Evolutionary conservation across 768 basidiomycete species (phyloP).

Genomic region (Mycena rebaudengoi): DNA sequence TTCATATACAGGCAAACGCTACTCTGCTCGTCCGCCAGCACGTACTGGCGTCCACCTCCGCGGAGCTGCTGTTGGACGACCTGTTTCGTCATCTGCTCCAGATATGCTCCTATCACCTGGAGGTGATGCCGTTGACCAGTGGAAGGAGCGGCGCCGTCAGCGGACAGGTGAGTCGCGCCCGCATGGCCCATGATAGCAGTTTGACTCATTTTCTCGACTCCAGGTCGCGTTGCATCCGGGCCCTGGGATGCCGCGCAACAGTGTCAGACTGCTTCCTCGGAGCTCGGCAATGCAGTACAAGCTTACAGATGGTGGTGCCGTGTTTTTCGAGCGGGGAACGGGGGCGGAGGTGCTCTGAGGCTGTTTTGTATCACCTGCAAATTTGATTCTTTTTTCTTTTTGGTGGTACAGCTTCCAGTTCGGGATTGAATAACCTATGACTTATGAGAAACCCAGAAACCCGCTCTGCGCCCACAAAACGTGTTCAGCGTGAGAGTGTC

Average conservation of each 20-base stretch:
- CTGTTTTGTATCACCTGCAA: too few relatives aligned
- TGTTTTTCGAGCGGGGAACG: conserved; percentile 80
- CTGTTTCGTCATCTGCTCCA: conserved; percentile 68
- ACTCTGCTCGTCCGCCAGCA: conserved; percentile 75
- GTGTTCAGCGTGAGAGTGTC: too few relatives aligned
- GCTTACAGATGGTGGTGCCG: conserved; percentile 68
- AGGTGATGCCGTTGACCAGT: conserved; percentile 75
- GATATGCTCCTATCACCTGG: conserved; percentile 73
- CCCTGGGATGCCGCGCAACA: conserved; percentile 43
- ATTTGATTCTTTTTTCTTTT: too few relatives aligned
- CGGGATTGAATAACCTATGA: too few relatives aligned
- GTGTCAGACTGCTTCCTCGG: conserved; percentile 56
- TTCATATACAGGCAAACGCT: conserved; percentile 51
- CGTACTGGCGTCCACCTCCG: conserved; percentile 50
- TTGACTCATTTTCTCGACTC: background rate
- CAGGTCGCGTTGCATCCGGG: conserved; percentile 74
- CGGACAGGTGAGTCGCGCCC: conserved; percentile 65
- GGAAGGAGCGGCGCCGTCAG: conserved; percentile 82
- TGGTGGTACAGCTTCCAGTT: too few relatives aligned
- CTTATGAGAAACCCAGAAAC: too few relatives aligned
- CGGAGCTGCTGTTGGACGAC: conserved; percentile 59
- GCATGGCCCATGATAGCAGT: background rate
- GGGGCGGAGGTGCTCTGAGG: conserved; percentile 69
- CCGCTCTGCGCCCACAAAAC: too few relatives aligned
- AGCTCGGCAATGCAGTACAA: conserved; percentile 73